Evolutionary conservation across 2,329 filamentous ascomycete species (phyloP), one percentile per base, ranked within the genome.

Genomic region (Fusarium zealandicum): DNA sequence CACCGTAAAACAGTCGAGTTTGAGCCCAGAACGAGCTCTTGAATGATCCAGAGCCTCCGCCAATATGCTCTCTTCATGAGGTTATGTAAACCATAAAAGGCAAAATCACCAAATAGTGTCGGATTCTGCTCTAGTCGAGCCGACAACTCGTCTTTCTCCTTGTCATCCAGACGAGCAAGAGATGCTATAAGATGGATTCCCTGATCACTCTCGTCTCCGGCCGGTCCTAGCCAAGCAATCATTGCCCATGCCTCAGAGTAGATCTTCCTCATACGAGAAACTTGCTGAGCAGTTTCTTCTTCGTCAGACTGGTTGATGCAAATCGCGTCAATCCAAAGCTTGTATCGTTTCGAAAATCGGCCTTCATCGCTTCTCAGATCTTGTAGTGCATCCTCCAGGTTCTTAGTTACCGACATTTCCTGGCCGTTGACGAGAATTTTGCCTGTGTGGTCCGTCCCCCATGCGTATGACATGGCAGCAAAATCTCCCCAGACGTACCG

Each of bases 41-140:
- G 54, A 8, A 57, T 49, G 39, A 57, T 57, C 50, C 54, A 57
- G 17, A 57, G 39, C 13, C 54, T 50, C 17, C 37, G 44, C 54
- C 54, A 57, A 4, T 57, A 57, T 4, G 25, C 18, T n/a, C 44
- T 36, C 17, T 43, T 40, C 50, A 57, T 57, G 25, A 57, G 43
- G 14, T 17, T 49, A 22, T 49, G 32, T 16, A 57, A 44, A 13
- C 43, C 50, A 20, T 57, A 50, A 18, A 57, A 54, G 6, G 37
- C 48, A 25, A 33, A 52, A 8, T 41, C 37, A 6, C 52, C 47
- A 39, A 55, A 55, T 12, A 38, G 22, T 4, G 40, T 31, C 2
- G 47, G 52, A 20, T 46, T 47, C 17, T 37, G 4, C 22, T 55
- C 44, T 8, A 49, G 22, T 7, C 32, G 32, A 16, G 25, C 25